Base-by-base conservation (phyloP, 148 eudicot genomes). In the Fagopyrum tataricum region DNA sequence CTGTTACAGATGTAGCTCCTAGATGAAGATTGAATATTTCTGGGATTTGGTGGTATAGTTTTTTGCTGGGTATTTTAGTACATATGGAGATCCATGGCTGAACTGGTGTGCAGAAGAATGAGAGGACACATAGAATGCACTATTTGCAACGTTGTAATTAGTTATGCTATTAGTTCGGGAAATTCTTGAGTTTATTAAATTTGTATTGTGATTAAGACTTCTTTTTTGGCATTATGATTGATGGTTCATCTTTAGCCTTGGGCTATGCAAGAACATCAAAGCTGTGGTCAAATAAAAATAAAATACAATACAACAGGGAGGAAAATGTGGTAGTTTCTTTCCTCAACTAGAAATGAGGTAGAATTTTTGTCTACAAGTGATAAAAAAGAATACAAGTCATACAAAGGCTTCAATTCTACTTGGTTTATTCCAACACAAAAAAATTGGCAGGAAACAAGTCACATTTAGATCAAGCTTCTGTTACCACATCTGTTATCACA, bases 1-100 rank as follows among this genome's bases (percentile, higher is more conserved):
- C 52, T 4, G 26, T 70, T 11, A 70, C 72, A 18, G 72, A 70
- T 9, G 18, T 70, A 43, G 72, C 51, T 42, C 72, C 72, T 42
- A 43, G 72, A 70, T 70, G 72, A 68, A 44, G 49, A 15, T 21
- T 13, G 17, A 3, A 64, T 5, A 31, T 31, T 10, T 2, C 69
- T 64, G 43, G 37, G 44, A 4, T 37, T 31, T 6, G 42, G 43
- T 6, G 42, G 43, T 6, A 31, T 64, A 5, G 18, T 17, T 64
- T 58, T 23, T 64, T 15, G 44, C 2, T 37, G 15, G 18, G 41
- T 61, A 61, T 58, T 58, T 8, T 23, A 23, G 64, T 58, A 23
- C 64, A 58, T 23, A 52, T 1, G 6, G 18, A 52, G 6, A n/a
- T 52, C 7, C 58, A n/a, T 52, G 58, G 58, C 58, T 8, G 55